Conservation (phyloP, 2,329 filamentous ascomycete genomes). For the Albophoma yamanashiensis region DNA sequence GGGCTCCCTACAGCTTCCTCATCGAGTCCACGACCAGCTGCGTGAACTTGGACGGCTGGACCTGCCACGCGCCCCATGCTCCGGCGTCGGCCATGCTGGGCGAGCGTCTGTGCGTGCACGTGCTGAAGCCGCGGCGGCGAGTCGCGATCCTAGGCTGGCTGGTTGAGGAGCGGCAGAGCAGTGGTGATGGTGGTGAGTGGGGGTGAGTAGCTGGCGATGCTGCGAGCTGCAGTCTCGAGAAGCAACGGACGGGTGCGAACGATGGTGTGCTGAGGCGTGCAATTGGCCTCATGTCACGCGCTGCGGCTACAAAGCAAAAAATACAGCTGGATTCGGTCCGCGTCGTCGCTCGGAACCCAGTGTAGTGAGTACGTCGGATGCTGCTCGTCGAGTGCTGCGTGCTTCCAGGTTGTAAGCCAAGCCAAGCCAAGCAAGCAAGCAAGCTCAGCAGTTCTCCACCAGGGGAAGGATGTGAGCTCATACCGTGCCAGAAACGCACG, state of each 20-base stretch:
- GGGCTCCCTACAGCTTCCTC: constrained; percentile 56
- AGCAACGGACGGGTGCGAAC: not conserved
- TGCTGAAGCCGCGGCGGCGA: not conserved
- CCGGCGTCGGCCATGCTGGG: constrained; percentile 16
- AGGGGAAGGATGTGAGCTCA: constrained; percentile 17
- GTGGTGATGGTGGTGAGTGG: not conserved
- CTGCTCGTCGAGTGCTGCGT: not conserved
- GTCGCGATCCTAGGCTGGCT: not conserved
- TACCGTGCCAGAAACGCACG: constrained; percentile 14
- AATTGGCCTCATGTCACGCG: constrained; percentile 8
- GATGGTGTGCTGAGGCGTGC: not conserved
- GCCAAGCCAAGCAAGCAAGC: not conserved
- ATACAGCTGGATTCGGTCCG: too few species aligned
- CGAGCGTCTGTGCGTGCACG: not conserved
- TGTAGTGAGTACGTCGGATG: not conserved
- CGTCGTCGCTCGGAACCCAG: not conserved
- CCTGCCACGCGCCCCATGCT: constrained; percentile 29
- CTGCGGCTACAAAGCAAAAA: not conserved
- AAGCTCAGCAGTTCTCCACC: not conserved
- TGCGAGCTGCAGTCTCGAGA: not conserved
- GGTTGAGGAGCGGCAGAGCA: not conserved
- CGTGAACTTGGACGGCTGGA: constrained; percentile 30
- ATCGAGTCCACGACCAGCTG: constrained; percentile 65
- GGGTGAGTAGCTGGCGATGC: not conserved
- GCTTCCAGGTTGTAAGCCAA: not conserved